Percentiles rank a stretch among this genome's conserved stretches.
phyloP scores from a whole-genome alignment of 208 protist genomes.

The Leishmania lainsoni region DNA sequence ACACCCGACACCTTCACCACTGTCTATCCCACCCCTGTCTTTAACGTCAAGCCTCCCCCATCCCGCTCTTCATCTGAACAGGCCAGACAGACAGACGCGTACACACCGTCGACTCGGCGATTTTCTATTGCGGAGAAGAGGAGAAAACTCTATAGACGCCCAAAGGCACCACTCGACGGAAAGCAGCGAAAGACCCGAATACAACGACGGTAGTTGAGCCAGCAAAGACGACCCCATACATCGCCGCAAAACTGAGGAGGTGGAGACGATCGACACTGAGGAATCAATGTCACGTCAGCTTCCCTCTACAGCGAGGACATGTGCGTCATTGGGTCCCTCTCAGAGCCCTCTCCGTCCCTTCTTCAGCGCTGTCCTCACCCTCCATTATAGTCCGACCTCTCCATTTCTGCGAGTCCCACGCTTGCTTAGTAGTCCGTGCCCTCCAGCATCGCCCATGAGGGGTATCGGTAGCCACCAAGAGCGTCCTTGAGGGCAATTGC shows the following conservation, averaged over 20 bases:
- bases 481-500: conserved; percentile 63
- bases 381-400: not conserved
- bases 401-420: not conserved
- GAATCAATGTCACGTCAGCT: not conserved
- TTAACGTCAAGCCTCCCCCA: not conserved
- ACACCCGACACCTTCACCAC: too few relatives aligned
- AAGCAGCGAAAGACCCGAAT: not conserved
- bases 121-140: too few relatives aligned
- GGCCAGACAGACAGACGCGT: not conserved
- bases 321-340: not conserved
- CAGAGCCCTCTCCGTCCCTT: not conserved
- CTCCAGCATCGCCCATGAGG: conserved; percentile 69
- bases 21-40: not conserved
- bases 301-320: not conserved
- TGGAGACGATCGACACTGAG: not conserved
- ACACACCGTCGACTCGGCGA: not conserved
- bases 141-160: not conserved
- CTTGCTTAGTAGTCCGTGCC: conserved; percentile 33
- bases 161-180: not conserved
- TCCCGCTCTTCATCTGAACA: not conserved
- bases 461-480: conserved; percentile 84
- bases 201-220: not conserved
- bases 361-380: not conserved
- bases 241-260: not conserved
- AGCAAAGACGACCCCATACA: not conserved